phyloP scores from a whole-genome alignment of 1,284 basidiomycete species.

The Xerocomus nothofagi region DNA sequence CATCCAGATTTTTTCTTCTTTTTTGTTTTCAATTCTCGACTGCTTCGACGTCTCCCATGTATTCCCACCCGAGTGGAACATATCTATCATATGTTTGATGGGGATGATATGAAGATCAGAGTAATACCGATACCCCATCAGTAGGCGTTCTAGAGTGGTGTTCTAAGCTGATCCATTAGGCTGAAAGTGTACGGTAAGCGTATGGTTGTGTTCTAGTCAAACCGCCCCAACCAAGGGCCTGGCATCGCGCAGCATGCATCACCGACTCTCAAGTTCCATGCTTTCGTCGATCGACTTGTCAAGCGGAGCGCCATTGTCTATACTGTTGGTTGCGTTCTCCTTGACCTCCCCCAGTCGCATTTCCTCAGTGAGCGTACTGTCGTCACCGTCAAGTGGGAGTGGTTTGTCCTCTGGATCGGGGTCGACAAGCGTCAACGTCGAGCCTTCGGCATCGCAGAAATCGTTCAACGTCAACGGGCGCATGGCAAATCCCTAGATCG shows the following conservation, averaged over 20 bases:
- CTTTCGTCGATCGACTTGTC: slow-evolving; percentile 3
- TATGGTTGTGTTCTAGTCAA: background rate
- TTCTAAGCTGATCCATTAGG: slow-evolving; percentile 16
- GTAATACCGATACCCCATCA: background rate
- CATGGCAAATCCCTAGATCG: slow-evolving; percentile 67
- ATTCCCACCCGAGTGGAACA: background rate
- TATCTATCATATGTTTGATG: background rate
- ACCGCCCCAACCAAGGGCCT: background rate
- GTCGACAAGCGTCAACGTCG: slow-evolving; percentile 32
- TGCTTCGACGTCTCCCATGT: too few species aligned
- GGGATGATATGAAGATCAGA: background rate
- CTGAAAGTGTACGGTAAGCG: slow-evolving; percentile 6
- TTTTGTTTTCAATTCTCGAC: too few species aligned
- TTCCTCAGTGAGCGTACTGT: background rate
- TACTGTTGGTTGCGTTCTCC: background rate
- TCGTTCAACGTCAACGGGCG: slow-evolving; percentile 70
- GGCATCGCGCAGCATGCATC: background rate
- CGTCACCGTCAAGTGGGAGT: slow-evolving; percentile 11
- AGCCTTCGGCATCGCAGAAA: slow-evolving; percentile 65
- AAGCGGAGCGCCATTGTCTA: background rate
- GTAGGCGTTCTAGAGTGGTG: background rate
- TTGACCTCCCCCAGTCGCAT: background rate
- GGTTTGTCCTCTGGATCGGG: slow-evolving; percentile 34
- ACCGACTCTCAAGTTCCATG: slow-evolving; percentile 9
- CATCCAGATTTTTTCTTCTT: slow-evolving; percentile 27